Evolutionary conservation across 208 protist genomes (phyloP), one percentile per base, ranked within the genome.

Genomic region (Trypanosoma platydactyli): DNA sequence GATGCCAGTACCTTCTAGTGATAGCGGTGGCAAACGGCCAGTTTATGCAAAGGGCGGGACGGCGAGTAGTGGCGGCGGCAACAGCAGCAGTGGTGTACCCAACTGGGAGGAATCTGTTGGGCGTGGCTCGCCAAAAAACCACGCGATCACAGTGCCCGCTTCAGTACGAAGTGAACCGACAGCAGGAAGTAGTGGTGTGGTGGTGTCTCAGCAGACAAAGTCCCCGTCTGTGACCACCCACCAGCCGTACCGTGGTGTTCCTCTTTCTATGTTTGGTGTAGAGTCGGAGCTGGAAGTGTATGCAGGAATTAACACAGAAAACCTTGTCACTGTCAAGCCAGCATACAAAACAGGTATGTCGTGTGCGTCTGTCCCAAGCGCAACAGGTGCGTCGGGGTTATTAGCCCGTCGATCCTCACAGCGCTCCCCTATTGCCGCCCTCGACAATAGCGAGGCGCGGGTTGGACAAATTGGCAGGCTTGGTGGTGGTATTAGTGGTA

Each of bases 231-330:
- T 66, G 30, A 73, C 35, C 25, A 63, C 41, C 11, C 68, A 73
- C 42, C 68, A 73, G 27, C 68, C 68, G 30, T 73, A 73, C 53
- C 49, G 68, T 20, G 51, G 40, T 6, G 40, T 73, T 29, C 68
- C 68, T 16, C 59, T 54, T 20, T 66, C 50, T 15, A 48, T 66
- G 51, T 73, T 73, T 66, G 68, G 59, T 27, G 58, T 66, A 12
- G 68, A 73, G 30, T 73, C 68, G 18, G 68, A 73, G 49, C 51
- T 73, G 41, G 49, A 73, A 51, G 46, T n/a, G 20, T 73, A 73
- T 42, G 52, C 68, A 13, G 51, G 51, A 4, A 53, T 25, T n/a
- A 49, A 59, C 33, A 38, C 42, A 51, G 68, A 73, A 3, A 64
- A 42, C 46, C 35, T 64, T 25, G 68, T 73, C 16, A 54, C 68